phyloP scores from a whole-genome alignment of 495 filamentous ascomycete genomes.

The Talaromyces nanjingensis region DNA sequence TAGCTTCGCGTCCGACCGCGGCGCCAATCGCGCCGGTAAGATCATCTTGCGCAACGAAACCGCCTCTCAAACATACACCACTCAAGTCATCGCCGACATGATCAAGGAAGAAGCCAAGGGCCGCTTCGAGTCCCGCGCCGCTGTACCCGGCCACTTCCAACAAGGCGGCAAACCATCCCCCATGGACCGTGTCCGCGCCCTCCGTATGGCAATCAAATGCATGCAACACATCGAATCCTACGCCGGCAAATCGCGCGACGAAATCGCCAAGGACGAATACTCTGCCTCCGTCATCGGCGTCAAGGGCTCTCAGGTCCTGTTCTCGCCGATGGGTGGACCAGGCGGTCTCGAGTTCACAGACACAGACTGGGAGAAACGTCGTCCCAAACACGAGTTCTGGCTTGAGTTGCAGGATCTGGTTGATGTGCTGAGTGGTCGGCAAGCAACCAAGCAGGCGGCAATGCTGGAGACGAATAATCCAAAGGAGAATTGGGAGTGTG shows the following conservation, averaged over 20 bases:
- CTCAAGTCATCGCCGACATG: constrained; percentile 89
- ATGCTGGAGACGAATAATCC: neutral
- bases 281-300: constrained; percentile 84
- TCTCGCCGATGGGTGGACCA: constrained; percentile 62
- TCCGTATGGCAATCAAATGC: constrained; percentile 85
- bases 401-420: constrained; percentile 71
- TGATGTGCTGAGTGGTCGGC: constrained; percentile 74
- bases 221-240: constrained; percentile 82
- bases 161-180: constrained; percentile 89
- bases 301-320: constrained; percentile 80
- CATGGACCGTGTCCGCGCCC: constrained; percentile 92
- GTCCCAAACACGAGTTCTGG: constrained; percentile 87
- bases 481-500: constrained; percentile 22
- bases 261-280: constrained; percentile 61
- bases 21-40: constrained; percentile 86
- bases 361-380: constrained; percentile 86
- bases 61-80: constrained; percentile 82
- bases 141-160: constrained; percentile 93
- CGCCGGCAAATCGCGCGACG: constrained; percentile 55
- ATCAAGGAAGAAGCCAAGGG: constrained; percentile 90
- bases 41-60: constrained; percentile 93
- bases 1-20: constrained; percentile 77
- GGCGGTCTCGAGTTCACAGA: constrained; percentile 68
- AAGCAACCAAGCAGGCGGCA: constrained; percentile 15
- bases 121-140: constrained; percentile 87